Percentiles rank a stretch among this genome's conserved stretches.
These are phyloP conservation scores for Cornus suecica DNA, from an alignment of 148 eudicot species.

Conservation along the genomic window DNA sequence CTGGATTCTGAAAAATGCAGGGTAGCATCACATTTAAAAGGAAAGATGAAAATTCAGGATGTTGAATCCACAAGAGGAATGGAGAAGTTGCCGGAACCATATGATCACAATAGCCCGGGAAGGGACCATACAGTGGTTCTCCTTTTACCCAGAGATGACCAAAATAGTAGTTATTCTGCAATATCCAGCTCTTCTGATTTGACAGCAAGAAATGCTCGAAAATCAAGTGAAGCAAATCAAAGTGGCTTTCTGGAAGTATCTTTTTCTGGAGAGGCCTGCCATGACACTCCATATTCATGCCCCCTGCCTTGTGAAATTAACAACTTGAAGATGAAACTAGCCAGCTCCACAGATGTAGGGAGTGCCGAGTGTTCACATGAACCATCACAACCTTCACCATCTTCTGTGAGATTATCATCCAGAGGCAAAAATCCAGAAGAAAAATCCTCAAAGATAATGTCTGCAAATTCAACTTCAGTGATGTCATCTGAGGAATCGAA, in stretches of 20 bases:
- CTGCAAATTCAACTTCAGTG: constrained; percentile 22
- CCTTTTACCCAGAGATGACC: constrained; percentile 26
- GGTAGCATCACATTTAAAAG: constrained; percentile 34
- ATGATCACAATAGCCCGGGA: constrained; percentile 20
- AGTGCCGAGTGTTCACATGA: constrained; percentile 21
- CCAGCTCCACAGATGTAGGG: background rate
- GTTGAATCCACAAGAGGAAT: constrained; percentile 25
- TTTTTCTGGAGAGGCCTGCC: constrained; percentile 5
- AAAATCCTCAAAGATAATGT: constrained; percentile 27
- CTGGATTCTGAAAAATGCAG: constrained; percentile 18
- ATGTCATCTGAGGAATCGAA: constrained; percentile 25
- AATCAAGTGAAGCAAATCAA: constrained; percentile 23
- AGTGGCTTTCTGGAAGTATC: constrained; percentile 23
- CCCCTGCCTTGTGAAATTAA: constrained; percentile 21
- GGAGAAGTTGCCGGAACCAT: constrained; percentile 21
- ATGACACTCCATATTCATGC: constrained; percentile 13
- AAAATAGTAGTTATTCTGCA: constrained; percentile 22
- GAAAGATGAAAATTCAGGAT: constrained; percentile 42
- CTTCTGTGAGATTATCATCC: constrained; percentile 29
- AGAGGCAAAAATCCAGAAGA: constrained; percentile 34
- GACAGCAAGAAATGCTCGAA: constrained; percentile 14
- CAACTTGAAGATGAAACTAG: no score
- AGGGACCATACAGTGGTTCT: constrained; percentile 22
- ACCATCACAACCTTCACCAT: constrained; percentile 15
- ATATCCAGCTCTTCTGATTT: background rate